These are phyloP conservation scores for Ceratobasidium sp. DNA, from an alignment of 1,284 basidiomycete species.

Conservation along the genomic window DNA sequence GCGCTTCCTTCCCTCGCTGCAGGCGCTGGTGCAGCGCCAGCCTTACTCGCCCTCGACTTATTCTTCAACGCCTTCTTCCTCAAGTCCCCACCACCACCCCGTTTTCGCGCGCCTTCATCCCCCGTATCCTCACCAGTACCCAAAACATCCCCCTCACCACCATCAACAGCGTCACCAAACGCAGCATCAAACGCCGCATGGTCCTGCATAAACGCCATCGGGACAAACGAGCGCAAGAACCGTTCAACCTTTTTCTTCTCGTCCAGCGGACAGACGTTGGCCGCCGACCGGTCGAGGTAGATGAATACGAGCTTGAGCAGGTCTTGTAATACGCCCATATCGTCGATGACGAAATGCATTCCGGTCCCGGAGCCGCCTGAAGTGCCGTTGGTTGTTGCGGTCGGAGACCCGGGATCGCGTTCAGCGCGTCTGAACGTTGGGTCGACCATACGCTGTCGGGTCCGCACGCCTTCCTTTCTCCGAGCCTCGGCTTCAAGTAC, in stretches of 20 bases:
- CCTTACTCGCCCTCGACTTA: conserved; percentile 41
- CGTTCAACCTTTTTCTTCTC: conserved; percentile 78
- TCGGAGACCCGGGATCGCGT: conserved; percentile 10
- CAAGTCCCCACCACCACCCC: conserved; percentile 68
- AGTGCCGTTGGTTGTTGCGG: too few species aligned
- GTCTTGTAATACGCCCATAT: conserved; percentile 88
- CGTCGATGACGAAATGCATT: conserved; percentile 66
- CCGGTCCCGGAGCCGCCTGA: conserved; percentile 3
- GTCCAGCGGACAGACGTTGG: conserved; percentile 77
- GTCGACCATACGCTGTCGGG: conserved; percentile 81
- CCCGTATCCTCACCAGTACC: conserved; percentile 62
- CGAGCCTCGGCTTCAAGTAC: conserved; percentile 89
- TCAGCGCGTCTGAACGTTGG: conserved; percentile 67
- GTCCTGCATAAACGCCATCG: conserved; percentile 83
- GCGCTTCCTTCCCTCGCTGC: conserved; percentile 43
- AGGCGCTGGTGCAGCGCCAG: conserved; percentile 1
- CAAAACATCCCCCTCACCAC: conserved; percentile 60
- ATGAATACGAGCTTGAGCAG: conserved; percentile 90
- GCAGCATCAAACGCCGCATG: conserved; percentile 83
- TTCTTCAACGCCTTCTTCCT: conserved; percentile 84
- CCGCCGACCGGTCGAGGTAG: conserved; percentile 89
- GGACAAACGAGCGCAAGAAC: conserved; percentile 89
- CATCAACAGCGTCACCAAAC: conserved; percentile 65
- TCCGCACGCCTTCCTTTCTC: conserved; percentile 80
- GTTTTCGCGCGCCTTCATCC: conserved; percentile 31